Percentiles rank a stretch among this genome's conserved stretches.
phyloP scores from a whole-genome alignment of 2,329 filamentous ascomycete genomes.

The Trichophyton schoenleinii region DNA sequence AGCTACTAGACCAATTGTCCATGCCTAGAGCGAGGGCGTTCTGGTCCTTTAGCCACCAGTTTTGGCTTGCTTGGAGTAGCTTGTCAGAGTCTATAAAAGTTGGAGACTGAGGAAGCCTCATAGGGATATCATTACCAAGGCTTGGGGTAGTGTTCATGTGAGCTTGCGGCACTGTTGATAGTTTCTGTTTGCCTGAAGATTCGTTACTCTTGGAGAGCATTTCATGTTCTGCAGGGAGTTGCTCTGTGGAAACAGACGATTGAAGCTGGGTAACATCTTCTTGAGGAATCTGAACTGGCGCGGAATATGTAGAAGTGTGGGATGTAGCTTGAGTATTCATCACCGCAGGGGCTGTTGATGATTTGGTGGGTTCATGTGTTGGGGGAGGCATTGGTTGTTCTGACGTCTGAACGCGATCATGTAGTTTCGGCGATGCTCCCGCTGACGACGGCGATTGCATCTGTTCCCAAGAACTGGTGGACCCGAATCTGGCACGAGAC shows the following conservation, averaged over 20 bases:
- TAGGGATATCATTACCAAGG: neutral
- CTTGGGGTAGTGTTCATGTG: neutral
- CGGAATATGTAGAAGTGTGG: neutral
- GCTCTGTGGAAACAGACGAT: neutral
- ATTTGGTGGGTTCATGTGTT: neutral
- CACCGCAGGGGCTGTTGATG: neutral
- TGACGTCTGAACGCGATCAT: slow-evolving; percentile 1
- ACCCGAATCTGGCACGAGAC: slow-evolving; percentile 68
- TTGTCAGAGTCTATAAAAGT: slow-evolving; percentile 47
- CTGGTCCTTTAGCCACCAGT: slow-evolving; percentile 54
- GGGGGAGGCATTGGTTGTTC: neutral
- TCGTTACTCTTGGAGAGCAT: neutral
- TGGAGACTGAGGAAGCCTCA: slow-evolving; percentile 6
- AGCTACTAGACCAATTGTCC: slow-evolving; percentile 37
- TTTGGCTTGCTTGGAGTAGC: slow-evolving; percentile 49
- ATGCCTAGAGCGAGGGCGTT: slow-evolving; percentile 48
- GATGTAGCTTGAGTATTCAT: neutral
- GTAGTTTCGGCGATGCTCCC: slow-evolving; percentile 5
- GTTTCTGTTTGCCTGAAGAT: neutral
- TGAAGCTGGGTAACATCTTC: neutral
- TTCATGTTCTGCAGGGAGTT: neutral
- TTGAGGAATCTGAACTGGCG: neutral
- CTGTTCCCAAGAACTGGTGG: slow-evolving; percentile 47
- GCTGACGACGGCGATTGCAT: slow-evolving; percentile 41
- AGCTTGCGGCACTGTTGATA: neutral